A percentile compares a stretch with the other conserved stretches of the same genome.
Conservation (phyloP, 2,329 filamentous ascomycete genomes). For the Cadophora malorum region DNA sequence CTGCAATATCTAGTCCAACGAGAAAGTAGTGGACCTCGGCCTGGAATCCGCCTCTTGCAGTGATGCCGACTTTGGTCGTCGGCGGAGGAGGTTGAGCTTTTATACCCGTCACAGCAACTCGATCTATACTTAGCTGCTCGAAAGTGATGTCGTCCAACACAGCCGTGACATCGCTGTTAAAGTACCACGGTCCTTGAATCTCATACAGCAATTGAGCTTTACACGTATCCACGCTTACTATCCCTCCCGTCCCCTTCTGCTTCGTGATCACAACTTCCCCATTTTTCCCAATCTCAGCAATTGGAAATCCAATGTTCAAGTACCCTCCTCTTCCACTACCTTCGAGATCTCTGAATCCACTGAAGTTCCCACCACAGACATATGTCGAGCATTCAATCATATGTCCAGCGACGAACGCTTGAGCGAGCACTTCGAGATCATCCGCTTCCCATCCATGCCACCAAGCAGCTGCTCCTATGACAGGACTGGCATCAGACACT, state of each 20-base stretch:
- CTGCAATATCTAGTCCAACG: constrained; percentile 51
- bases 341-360: constrained; percentile 42
- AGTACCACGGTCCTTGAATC: constrained; percentile 49
- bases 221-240: constrained; percentile 40
- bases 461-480: constrained; percentile 49
- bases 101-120: constrained; percentile 49
- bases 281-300: constrained; percentile 51
- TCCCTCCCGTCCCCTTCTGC: constrained; percentile 49
- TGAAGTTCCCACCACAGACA: constrained; percentile 37
- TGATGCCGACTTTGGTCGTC: constrained; percentile 52
- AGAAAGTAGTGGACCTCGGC: constrained; percentile 54
- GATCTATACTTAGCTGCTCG: constrained; percentile 53
- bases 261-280: constrained; percentile 52
- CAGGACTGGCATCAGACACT: constrained; percentile 52
- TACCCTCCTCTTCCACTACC: constrained; percentile 31
- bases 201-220: constrained; percentile 50
- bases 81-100: constrained; percentile 46
- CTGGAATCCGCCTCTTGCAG: constrained; percentile 52
- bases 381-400: constrained; percentile 45
- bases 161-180: constrained; percentile 48
- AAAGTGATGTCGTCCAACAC: constrained; percentile 47
- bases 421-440: constrained; percentile 47
- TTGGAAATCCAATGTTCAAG: constrained; percentile 53
- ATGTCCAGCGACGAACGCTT: constrained; percentile 46
- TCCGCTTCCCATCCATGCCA: constrained; percentile 50